Evolutionary conservation across 2,329 filamentous ascomycete species (phyloP).

Genomic region (Gaeumannomyces sp.): DNA sequence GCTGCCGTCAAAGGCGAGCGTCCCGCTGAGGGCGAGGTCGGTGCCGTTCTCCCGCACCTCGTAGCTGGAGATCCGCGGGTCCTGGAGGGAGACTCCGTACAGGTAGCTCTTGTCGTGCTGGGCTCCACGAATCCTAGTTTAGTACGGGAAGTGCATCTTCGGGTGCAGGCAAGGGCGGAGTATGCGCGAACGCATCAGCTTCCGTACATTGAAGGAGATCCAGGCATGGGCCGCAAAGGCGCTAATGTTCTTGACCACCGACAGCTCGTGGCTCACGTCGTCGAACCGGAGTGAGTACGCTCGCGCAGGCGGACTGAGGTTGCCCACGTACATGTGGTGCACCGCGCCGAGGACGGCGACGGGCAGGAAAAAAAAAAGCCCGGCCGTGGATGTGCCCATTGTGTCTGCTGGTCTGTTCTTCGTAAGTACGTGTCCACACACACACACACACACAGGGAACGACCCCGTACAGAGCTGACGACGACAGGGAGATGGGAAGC

Average conservation of each 20-base stretch:
- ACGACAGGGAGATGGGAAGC: neutral
- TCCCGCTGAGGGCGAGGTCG: conserved; percentile 11
- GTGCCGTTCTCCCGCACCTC: conserved; percentile 11
- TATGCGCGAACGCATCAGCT: too few relatives aligned
- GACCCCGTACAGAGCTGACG: neutral
- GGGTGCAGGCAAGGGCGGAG: too few relatives aligned
- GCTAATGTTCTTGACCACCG: conserved; percentile 44
- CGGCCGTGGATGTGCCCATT: neutral
- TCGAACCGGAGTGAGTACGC: conserved; percentile 63
- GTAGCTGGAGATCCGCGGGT: conserved; percentile 13
- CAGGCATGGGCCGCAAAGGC: conserved; percentile 16
- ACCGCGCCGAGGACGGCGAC: conserved; percentile 4
- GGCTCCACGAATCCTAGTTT: too few relatives aligned
- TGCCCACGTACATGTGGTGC: conserved; percentile 63
- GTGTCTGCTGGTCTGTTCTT: neutral
- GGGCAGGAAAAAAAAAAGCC: neutral
- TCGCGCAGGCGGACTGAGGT: conserved; percentile 57
- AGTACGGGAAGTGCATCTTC: too few relatives aligned
- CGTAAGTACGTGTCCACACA: neutral
- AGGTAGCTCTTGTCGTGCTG: conserved; percentile 17
- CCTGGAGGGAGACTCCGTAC: conserved; percentile 15
- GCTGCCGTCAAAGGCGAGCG: conserved; percentile 6
- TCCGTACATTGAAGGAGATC: conserved; percentile 17
- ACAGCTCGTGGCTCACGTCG: conserved; percentile 52
- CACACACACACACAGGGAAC: neutral